Base-by-base conservation (phyloP, 768 basidiomycete species). In the Suillus placidus region DNA sequence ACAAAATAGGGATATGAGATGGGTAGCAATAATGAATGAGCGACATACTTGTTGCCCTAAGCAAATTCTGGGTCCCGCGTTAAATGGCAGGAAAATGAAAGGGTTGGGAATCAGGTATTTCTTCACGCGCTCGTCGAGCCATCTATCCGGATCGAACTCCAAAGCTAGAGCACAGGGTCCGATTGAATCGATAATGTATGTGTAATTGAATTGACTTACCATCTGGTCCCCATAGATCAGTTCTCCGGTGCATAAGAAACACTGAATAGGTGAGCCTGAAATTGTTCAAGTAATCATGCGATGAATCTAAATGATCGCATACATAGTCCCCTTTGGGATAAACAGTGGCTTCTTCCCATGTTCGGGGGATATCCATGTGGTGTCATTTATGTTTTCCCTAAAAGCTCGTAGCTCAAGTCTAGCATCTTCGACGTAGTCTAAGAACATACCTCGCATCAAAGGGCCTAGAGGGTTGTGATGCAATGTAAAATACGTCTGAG, bases 61-160 rank as follows among this genome's bases (percentile, higher is more conserved):
- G 58, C 78, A 79, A 61, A 79, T 79, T 10, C 78, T 70, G 18
- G 80, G 80, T 6, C 81, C 80, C 0, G 80, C 80, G 38, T 82
- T 81, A 62, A 81, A 81, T 1, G 80, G 81, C 20, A 82, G 67
- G 66, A 82, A 82, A 65, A 80, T 79, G 65, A 71, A 82, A 0
- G 80, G 80, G 54, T 82, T 82, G 1, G 79, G 74, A 9, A 68
- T 74, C 12, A 82, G 68, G 63, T 79, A 76, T 66, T 71, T 75
- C 43, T 52, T 70, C 30, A 80, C 64, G 30, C 81, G 70, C 13
- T 72, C 73, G 40, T 82, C 81, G 13, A 81, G 70, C 74, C 80
- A 82, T 14, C 81, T 74, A 52, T 81, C 78, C 2, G 81, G 80
- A 47, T 82, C 80, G 58, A 81, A 81, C 30, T 71, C 68, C 23